Evolutionary conservation across 768 basidiomycete species (phyloP).

Genomic region (Trametopsis cervina): DNA sequence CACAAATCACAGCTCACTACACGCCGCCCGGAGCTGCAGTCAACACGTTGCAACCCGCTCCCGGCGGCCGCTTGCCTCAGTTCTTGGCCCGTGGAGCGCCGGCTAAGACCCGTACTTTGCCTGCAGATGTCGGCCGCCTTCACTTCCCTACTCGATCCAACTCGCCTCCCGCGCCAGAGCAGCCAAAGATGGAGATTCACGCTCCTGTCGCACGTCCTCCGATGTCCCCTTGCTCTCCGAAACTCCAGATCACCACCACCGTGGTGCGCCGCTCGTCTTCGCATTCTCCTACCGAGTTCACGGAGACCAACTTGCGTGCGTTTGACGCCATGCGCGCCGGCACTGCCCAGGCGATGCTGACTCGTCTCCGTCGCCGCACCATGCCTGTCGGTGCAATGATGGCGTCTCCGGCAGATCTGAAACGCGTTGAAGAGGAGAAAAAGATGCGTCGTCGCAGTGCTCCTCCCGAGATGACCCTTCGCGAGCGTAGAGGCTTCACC

Average conservation of each 20-base stretch:
- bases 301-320: constrained; percentile 44
- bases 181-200: constrained; percentile 17
- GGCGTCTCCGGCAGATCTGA: constrained; percentile 14
- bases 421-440: constrained; percentile 24
- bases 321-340: constrained; percentile 46
- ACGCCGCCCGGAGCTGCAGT: constrained; percentile 18
- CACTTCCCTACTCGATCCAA: constrained; percentile 20
- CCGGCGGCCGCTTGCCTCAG: constrained; percentile 27
- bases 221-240: constrained; percentile 33
- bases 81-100: constrained; percentile 21
- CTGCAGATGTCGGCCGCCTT: constrained; percentile 21
- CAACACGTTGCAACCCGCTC: not conserved
- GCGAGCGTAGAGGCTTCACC: constrained; percentile 47
- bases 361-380: constrained; percentile 52
- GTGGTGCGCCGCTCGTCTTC: constrained; percentile 40
- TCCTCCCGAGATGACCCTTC: constrained; percentile 50
- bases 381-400: constrained; percentile 26
- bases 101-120: constrained; percentile 14
- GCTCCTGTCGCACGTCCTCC: constrained; percentile 24
- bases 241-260: constrained; percentile 41
- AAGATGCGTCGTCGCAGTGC: constrained; percentile 45
- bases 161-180: constrained; percentile 9
- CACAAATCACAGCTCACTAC: constrained; percentile 66
- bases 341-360: constrained; percentile 59
- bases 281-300: constrained; percentile 38